Evolutionary conservation across 2,329 filamentous ascomycete species (phyloP).

Genomic region (Chaetoscypha palmicola): DNA sequence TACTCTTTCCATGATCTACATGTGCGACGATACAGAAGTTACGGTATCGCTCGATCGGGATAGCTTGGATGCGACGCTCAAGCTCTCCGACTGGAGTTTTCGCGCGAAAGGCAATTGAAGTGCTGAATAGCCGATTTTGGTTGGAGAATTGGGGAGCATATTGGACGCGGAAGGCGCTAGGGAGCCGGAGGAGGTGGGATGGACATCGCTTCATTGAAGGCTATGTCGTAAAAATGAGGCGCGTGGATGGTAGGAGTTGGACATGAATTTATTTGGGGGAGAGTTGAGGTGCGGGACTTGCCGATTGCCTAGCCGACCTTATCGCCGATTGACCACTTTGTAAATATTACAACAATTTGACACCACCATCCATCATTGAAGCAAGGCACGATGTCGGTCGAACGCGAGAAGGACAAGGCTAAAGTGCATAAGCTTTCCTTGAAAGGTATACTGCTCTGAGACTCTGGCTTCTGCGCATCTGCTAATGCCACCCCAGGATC

Average conservation of each 20-base stretch:
- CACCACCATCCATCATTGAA: conserved; percentile 5
- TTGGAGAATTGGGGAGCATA: conserved; percentile 25
- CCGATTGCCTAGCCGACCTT: conserved; percentile 13
- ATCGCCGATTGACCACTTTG: background rate
- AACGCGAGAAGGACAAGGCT: conserved; percentile 57
- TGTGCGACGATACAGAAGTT: conserved; percentile 99
- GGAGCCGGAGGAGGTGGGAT: conserved; percentile 29
- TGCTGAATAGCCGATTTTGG: conserved; percentile 22
- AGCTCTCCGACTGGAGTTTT: conserved; percentile 35
- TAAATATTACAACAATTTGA: too few species aligned
- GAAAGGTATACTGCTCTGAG: conserved; percentile 54
- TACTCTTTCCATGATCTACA: conserved; percentile 98
- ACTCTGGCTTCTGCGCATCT: conserved; percentile 4
- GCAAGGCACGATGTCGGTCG: conserved; percentile 23
- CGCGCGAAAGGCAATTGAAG: conserved; percentile 24
- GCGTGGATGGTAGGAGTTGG: background rate
- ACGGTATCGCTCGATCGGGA: conserved; percentile 72
- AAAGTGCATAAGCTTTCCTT: conserved; percentile 93
- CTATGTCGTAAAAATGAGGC: conserved; percentile 4
- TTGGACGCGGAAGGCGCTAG: conserved; percentile 27
- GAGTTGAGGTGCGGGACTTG: conserved; percentile 5
- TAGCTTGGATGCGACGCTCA: conserved; percentile 59
- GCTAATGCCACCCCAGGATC: conserved; percentile 44
- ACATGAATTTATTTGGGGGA: conserved; percentile 10
- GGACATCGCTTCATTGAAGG: conserved; percentile 32